Base-by-base conservation (phyloP, 805 yeast species). In the Zygoascus flipseniorum region DNA sequence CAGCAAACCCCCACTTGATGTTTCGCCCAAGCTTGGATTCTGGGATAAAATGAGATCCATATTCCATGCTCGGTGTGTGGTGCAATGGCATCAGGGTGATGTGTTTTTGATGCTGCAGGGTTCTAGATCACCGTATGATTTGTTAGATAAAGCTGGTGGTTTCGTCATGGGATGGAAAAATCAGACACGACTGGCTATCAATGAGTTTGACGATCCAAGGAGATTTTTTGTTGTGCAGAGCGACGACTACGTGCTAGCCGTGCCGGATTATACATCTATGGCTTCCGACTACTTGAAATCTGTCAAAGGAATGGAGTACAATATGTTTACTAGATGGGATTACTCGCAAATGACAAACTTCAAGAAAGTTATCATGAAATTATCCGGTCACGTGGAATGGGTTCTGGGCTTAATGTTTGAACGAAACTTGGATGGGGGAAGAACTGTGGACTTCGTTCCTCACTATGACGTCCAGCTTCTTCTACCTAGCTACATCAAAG, bases 1-100 rank as follows among this genome's bases (percentile, higher is more conserved):
- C 64, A 82, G 95, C 0, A 90, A 92, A 65, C 95, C 96, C 0
- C 96, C 95, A 0, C 70, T 86, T 14, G 98, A 90, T 65, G 90
- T 90, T 0, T 87, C 96, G 1, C 77, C 80, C 2, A 85, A 85
- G 60, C 70, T 89, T 13, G 98, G 98, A 0, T 83, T 89, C 60
- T 90, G 98, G 98, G 98, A 90, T 68, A 92, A 89, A 65, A 68
- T 89, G 28, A 72, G 96, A 49, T 75, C 82, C 31, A 74, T 85
- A 14, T 71, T 89, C 60, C 97, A 90, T 70, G 95, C 96, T 0
- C 76, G 79, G 18, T 68, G 83, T 51, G 68, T 66, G 1, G 73
- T 89, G 52, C 63, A 69, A 14, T 78, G 86, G 75, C 68, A 69
- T 2, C 67, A 78, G 20, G 71, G 76, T 1, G 77, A 71, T 5